These are phyloP conservation scores for Phytophthora chlamydospora DNA, from an alignment of 352 stramenopile genomes.

Conservation along the genomic window DNA sequence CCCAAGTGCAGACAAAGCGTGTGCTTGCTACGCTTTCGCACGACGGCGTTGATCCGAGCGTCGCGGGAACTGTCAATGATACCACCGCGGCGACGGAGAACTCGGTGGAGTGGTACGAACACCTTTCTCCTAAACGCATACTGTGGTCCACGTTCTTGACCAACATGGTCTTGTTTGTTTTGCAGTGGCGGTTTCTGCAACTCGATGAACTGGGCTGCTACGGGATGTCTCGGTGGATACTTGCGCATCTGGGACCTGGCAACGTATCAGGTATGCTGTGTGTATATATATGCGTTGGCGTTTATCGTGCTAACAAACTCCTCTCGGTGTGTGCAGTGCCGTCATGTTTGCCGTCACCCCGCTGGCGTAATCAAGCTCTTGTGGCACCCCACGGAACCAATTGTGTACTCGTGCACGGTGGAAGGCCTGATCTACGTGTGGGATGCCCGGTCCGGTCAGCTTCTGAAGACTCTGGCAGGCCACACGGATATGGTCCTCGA, in stretches of 20 bases:
- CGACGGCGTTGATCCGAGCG: slow-evolving; percentile 55
- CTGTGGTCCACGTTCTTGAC: background rate
- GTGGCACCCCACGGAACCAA: slow-evolving; percentile 88
- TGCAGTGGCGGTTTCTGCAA: slow-evolving; percentile 93
- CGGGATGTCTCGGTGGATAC: slow-evolving; percentile 93
- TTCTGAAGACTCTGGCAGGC: slow-evolving; percentile 77
- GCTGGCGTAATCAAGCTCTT: slow-evolving; percentile 91
- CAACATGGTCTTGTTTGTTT: slow-evolving; percentile 8
- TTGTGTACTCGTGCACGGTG: slow-evolving; percentile 89
- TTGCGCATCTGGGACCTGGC: slow-evolving; percentile 97
- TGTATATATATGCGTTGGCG: background rate
- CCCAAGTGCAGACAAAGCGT: slow-evolving; percentile 95
- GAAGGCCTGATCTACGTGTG: slow-evolving; percentile 92
- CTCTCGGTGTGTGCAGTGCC: slow-evolving; percentile 55
- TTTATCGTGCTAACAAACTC: slow-evolving; percentile 6
- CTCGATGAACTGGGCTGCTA: slow-evolving; percentile 95
- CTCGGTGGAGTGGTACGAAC: slow-evolving; percentile 85
- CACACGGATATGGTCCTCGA: slow-evolving; percentile 94
- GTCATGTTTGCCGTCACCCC: slow-evolving; percentile 87
- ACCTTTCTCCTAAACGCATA: slow-evolving; percentile 1
- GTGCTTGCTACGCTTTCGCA: slow-evolving; percentile 91
- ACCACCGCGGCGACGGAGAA: slow-evolving; percentile 65
- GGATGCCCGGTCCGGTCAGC: slow-evolving; percentile 89
- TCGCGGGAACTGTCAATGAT: slow-evolving; percentile 56
- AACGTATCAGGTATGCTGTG: slow-evolving; percentile 64